These are phyloP conservation scores for Lentinula boryana DNA, from an alignment of 768 basidiomycete genomes.

Conservation along the genomic window DNA sequence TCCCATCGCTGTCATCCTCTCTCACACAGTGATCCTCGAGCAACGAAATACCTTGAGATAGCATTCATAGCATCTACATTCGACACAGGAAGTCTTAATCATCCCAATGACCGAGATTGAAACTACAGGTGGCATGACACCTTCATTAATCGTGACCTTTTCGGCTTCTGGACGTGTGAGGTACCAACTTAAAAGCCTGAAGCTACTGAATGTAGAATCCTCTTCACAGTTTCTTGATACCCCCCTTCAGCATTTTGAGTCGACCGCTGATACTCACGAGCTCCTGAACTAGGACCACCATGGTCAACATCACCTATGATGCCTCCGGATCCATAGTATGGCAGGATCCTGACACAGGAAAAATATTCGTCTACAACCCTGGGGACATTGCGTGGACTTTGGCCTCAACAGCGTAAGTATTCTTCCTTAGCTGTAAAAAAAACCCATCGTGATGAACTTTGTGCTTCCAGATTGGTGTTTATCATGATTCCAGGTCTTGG, in stretches of 20 bases:
- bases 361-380: conserved; percentile 30
- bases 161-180: not conserved
- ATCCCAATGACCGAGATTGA: not conserved
- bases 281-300: not conserved
- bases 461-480: conserved; percentile 25
- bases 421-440: too few relatives aligned
- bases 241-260: not conserved
- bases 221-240: not conserved
- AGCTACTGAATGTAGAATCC: not conserved
- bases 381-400: conserved; percentile 57
- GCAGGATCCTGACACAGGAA: conserved; percentile 4
- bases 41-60: not conserved
- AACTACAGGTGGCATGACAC: not conserved
- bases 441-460: not conserved
- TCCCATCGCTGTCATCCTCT: not conserved
- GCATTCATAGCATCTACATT: not conserved
- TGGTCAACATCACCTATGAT: conserved; percentile 13
- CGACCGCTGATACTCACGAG: not conserved
- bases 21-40: not conserved
- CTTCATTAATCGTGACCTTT: not conserved
- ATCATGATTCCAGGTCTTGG: conserved; percentile 85
- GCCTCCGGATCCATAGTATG: conserved; percentile 1
- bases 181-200: not conserved
- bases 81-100: not conserved
- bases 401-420: conserved; percentile 67